These are phyloP conservation scores for Saccharomycopsis crataegensis DNA, from an alignment of 1,139 yeast species.

Conservation along the genomic window DNA sequence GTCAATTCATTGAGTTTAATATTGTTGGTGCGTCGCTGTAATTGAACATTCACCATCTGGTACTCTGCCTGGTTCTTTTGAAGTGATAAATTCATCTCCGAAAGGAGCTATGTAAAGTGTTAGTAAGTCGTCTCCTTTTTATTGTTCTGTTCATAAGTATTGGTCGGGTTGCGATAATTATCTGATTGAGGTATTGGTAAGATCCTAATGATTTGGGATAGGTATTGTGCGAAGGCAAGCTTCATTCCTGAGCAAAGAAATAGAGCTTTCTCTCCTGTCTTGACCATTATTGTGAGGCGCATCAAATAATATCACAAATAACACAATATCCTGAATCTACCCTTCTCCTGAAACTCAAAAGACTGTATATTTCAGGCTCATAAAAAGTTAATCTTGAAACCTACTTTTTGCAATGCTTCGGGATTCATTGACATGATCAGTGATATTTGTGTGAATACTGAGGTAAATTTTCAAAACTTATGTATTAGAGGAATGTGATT, in stretches of 20 bases:
- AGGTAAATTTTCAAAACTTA: no score
- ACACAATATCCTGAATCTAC: no score
- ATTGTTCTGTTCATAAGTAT: not conserved
- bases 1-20: slow-evolving; percentile 18
- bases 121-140: not conserved
- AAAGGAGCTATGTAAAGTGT: not conserved
- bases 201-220: no score
- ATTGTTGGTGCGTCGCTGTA: slow-evolving; percentile 13
- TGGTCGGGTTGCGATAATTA: no score
- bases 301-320: no score
- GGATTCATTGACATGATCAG: slow-evolving; percentile 12
- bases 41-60: slow-evolving; percentile 18
- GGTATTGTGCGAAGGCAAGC: no score
- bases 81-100: slow-evolving; percentile 14
- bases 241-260: no score
- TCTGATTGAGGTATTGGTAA: no score
- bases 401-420: slow-evolving; percentile 16
- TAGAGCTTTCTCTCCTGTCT: no score
- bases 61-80: slow-evolving; percentile 18
- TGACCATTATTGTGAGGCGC: no score
- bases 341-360: no score
- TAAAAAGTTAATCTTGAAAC: not conserved
- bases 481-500: not conserved
- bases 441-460: not conserved
- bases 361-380: no score